Evolutionary conservation across 2,329 filamentous ascomycete genomes (phyloP).

Genomic region (Beauveria medogensis): DNA sequence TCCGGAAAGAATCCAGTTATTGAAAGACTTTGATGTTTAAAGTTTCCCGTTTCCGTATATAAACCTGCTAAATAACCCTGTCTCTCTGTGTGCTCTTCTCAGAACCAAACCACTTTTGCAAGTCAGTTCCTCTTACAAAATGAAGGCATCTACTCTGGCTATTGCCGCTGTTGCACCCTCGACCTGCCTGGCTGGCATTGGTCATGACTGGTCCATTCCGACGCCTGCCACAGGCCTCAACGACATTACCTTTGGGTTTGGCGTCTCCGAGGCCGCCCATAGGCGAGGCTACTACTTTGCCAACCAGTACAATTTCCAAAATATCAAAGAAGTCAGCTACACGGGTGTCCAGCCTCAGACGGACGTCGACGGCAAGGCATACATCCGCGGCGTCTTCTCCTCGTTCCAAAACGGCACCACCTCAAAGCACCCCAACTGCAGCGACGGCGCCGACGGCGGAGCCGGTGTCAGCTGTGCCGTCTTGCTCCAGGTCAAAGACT

Average conservation of each 20-base stretch:
- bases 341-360: slow-evolving; percentile 16
- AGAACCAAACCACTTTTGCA: neutral
- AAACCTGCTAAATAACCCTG: no score
- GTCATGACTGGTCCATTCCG: neutral
- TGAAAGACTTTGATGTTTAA: no score
- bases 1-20: no score
- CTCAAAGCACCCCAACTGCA: slow-evolving; percentile 15
- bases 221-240: neutral
- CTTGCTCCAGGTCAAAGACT: slow-evolving; percentile 11
- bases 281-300: slow-evolving; percentile 18
- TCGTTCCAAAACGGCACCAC: slow-evolving; percentile 15
- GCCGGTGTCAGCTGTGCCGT: slow-evolving; percentile 18
- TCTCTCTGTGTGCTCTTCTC: neutral
- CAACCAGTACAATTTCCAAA: slow-evolving; percentile 16
- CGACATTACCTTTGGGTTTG: slow-evolving; percentile 17
- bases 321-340: slow-evolving; percentile 12
- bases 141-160: neutral
- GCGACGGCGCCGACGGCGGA: slow-evolving; percentile 19
- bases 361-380: slow-evolving; percentile 11
- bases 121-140: neutral
- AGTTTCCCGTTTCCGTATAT: no score
- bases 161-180: neutral
- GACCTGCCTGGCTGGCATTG: slow-evolving; percentile 1
- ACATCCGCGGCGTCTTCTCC: slow-evolving; percentile 18
- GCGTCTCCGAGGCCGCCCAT: slow-evolving; percentile 15